phyloP scores from a whole-genome alignment of 805 yeast genomes.

The Saccharomycopsis malanga region DNA sequence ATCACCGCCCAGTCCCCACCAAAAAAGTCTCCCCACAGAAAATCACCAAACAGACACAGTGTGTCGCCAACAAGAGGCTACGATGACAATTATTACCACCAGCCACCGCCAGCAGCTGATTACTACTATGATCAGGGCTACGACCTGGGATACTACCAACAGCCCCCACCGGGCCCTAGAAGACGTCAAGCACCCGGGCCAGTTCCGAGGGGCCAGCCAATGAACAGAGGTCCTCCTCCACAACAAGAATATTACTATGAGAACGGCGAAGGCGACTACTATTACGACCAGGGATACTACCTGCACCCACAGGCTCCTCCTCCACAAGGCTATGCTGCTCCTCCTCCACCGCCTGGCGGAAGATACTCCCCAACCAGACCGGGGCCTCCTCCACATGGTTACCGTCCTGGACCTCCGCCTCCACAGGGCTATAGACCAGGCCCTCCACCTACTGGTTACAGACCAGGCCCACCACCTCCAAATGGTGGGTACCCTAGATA shows the following conservation, averaged over 20 bases:
- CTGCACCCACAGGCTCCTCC: slow-evolving; percentile 25
- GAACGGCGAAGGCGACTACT: slow-evolving; percentile 3
- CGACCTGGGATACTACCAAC: slow-evolving; percentile 9
- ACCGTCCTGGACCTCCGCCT: slow-evolving; percentile 13
- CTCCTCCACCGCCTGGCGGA: slow-evolving; percentile 1
- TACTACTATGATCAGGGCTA: slow-evolving; percentile 9
- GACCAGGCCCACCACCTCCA: slow-evolving; percentile 15
- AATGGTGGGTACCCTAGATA: slow-evolving; percentile 5
- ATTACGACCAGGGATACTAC: slow-evolving; percentile 5
- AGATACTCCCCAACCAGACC: slow-evolving; percentile 17
- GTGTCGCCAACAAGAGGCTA: not conserved
- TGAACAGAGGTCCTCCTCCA: slow-evolving; percentile 1
- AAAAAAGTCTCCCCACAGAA: slow-evolving; percentile 20
- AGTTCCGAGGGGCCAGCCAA: slow-evolving; percentile 19
- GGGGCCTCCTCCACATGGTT: slow-evolving; percentile 15
- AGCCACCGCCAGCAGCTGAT: slow-evolving; percentile 17
- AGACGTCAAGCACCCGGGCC: slow-evolving; percentile 10
- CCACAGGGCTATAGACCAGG: slow-evolving; percentile 12
- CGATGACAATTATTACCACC: slow-evolving; percentile 6
- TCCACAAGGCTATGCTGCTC: slow-evolving; percentile 23
- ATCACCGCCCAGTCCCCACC: not conserved
- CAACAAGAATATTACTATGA: not conserved
- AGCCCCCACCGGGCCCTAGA: slow-evolving; percentile 2
- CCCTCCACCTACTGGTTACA: slow-evolving; percentile 10
- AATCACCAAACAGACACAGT: slow-evolving; percentile 21